phyloP scores from a whole-genome alignment of 257 asterid genomes.

The Catharanthus roseus region DNA sequence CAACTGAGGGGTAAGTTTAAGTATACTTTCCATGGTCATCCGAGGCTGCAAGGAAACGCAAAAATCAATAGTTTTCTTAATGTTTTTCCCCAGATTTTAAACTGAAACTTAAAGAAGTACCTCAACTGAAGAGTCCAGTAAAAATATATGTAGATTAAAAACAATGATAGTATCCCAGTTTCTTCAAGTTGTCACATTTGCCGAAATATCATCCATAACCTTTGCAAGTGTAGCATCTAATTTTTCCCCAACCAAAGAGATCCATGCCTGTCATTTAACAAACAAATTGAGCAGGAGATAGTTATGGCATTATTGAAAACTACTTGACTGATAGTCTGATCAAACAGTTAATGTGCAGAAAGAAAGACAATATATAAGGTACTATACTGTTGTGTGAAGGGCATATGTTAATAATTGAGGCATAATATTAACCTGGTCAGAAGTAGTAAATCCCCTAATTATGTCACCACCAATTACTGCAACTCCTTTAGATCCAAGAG shows the following conservation, averaged over 20 bases:
- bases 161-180: neutral
- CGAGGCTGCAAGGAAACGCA: neutral
- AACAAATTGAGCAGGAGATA: slow-evolving; percentile 1
- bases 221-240: slow-evolving; percentile 70
- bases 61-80: neutral
- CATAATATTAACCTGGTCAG: slow-evolving; percentile 63
- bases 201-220: slow-evolving; percentile 24
- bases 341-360: neutral
- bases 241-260: slow-evolving; percentile 75
- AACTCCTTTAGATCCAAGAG: slow-evolving; percentile 77
- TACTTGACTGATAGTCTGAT: neutral
- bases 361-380: neutral
- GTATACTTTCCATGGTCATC: neutral
- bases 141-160: neutral
- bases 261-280: slow-evolving; percentile 69
- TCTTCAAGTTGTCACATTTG: slow-evolving; percentile 5
- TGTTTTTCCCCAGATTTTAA: neutral
- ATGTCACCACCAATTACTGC: slow-evolving; percentile 87
- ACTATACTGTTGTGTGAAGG: neutral
- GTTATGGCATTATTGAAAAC: neutral
- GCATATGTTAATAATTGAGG: neutral
- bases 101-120: neutral
- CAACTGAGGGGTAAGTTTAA: neutral
- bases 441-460: slow-evolving; percentile 77
- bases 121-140: neutral